Conservation (phyloP, 129 eudicot genomes). For the Chrysanthemum seticuspe region DNA sequence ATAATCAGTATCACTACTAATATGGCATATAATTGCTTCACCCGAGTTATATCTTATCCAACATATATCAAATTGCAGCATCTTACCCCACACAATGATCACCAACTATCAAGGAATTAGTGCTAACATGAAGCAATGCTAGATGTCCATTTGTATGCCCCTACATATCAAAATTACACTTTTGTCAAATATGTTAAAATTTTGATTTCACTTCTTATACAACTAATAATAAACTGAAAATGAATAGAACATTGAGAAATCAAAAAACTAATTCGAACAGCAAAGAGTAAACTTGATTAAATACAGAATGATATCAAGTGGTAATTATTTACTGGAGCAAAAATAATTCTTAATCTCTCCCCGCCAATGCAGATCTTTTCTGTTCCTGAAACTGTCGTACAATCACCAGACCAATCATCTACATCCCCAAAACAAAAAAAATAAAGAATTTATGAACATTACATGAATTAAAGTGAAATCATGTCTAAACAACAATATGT, state of each 20-base stretch:
- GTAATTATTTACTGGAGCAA: no score
- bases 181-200: not conserved
- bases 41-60: not conserved
- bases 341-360: slow-evolving; percentile 62
- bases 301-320: not conserved
- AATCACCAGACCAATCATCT: slow-evolving; percentile 80
- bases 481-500: not conserved
- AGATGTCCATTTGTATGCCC: slow-evolving; percentile 98
- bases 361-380: slow-evolving; percentile 89
- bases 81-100: slow-evolving; percentile 99
- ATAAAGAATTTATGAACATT: not conserved
- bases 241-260: not conserved
- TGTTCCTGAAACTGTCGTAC: slow-evolving; percentile 59
- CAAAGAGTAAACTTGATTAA: slow-evolving; percentile 8
- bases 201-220: not conserved
- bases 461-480: not conserved
- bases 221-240: not conserved
- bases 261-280: not conserved
- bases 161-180: slow-evolving; percentile 36
- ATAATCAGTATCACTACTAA: not conserved
- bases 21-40: slow-evolving; percentile 10
- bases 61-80: slow-evolving; percentile 16
- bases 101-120: slow-evolving; percentile 82
- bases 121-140: slow-evolving; percentile 81
- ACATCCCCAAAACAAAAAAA: slow-evolving; percentile 18